Evolutionary conservation across 2,329 filamentous ascomycete species (phyloP), one percentile per base, ranked within the genome.

Genomic region (Penicillium verrucosum): DNA sequence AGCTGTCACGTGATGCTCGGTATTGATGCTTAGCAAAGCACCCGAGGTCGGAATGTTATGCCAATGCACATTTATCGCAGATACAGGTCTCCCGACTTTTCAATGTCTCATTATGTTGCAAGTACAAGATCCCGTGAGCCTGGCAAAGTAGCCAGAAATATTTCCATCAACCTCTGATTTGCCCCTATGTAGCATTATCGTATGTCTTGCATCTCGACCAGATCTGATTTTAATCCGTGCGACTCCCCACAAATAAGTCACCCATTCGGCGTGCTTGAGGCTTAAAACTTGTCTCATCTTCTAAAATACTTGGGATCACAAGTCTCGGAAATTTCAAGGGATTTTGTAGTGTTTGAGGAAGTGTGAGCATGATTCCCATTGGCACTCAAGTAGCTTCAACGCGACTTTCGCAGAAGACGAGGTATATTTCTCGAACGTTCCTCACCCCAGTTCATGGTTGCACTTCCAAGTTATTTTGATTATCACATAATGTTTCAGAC

Each of bases 121-220:
- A 27, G 59, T 43, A 51, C 38, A 23, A 23, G 21, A 25, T 8
- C 59, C 44, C 30, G 29, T 40, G 38, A 6, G 16, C 16, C 23
- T 45, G 16, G 21, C 18, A 48, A 61, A 12, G 37, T 18, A 36
- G 16, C 61, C 60, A 9, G 29, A 34, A 6, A 18, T 10, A 12
- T 18, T 38, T 6, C 50, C 50, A 51, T 60, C 36, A 10, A 10
- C 59, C 52, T 45, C 18, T 40, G 34, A 30, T 54, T 30, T 14
- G n/a, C 27, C 27, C 27, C 27, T 30, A 30, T 21, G 27, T 57
- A 4, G 53, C 55, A 14, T 34, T 34, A 32, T 61, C 57, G 38
- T 57, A 61, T 38, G 57, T 50, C 36, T 58, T 61, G 16, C 57
- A 51, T 42, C 38, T n/a, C 52, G 57, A 30, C 57, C 55, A n/a